phyloP scores from a whole-genome alignment of 768 basidiomycete species.

The Fibroporia radiculosa region DNA sequence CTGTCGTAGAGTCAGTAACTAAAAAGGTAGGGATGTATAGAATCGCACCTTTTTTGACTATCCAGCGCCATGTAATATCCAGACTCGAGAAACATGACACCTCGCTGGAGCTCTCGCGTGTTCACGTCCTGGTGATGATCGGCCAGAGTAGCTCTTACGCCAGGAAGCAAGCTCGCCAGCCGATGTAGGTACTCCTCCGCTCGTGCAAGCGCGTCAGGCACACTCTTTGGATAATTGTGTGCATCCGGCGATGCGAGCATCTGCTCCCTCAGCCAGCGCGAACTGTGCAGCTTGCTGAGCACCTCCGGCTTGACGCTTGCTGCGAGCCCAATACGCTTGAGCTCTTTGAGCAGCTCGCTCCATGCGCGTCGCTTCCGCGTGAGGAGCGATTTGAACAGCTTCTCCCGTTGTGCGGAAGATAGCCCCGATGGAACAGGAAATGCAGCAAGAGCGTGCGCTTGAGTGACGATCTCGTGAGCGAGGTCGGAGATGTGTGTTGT shows the following conservation, averaged over 20 bases:
- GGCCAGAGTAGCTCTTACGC: slow-evolving; percentile 51
- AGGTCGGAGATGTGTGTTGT: slow-evolving; percentile 44
- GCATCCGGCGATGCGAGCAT: slow-evolving; percentile 18
- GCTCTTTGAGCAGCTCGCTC: slow-evolving; percentile 84
- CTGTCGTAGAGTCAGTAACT: slow-evolving; percentile 14
- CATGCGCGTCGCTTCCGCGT: slow-evolving; percentile 85
- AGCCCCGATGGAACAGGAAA: slow-evolving; percentile 34
- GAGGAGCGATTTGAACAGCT: slow-evolving; percentile 64
- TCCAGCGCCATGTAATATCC: slow-evolving; percentile 61
- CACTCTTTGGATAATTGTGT: not conserved
- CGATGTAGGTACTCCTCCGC: slow-evolving; percentile 59
- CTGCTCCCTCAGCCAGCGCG: slow-evolving; percentile 62
- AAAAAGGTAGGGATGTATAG: no score
- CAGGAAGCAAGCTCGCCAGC: slow-evolving; percentile 56
- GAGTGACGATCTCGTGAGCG: slow-evolving; percentile 55
- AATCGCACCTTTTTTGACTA: slow-evolving; percentile 53
- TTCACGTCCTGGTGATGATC: slow-evolving; percentile 76
- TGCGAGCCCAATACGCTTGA: slow-evolving; percentile 73
- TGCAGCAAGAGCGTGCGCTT: slow-evolving; percentile 48
- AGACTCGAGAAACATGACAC: slow-evolving; percentile 71
- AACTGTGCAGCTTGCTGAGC: slow-evolving; percentile 45
- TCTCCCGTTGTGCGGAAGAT: slow-evolving; percentile 44
- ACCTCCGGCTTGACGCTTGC: slow-evolving; percentile 64
- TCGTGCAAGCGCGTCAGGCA: slow-evolving; percentile 27
- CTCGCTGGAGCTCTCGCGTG: slow-evolving; percentile 83